These are phyloP conservation scores for Fraxinus sp. DNA, from an alignment of 305 asterid genomes.

Conservation along the genomic window DNA sequence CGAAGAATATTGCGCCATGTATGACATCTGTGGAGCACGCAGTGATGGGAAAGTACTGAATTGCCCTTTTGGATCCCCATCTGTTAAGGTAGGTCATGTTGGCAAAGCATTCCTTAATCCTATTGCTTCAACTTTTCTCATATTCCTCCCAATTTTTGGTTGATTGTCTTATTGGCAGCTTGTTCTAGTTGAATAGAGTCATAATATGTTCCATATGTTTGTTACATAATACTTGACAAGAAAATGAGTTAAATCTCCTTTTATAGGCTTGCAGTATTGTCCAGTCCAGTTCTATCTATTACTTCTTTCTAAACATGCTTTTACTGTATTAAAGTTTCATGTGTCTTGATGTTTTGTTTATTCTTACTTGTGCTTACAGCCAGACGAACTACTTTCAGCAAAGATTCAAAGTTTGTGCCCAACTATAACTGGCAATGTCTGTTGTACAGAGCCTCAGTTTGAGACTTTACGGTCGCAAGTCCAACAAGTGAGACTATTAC, in stretches of 20 bases:
- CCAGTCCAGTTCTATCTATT: neutral
- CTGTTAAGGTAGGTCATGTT: slow-evolving; percentile 60
- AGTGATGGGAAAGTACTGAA: slow-evolving; percentile 84
- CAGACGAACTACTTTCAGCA: slow-evolving; percentile 71
- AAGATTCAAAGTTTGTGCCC: slow-evolving; percentile 98
- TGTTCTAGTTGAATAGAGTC: slow-evolving; percentile 14
- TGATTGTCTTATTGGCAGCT: neutral
- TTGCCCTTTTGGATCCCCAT: slow-evolving; percentile 74
- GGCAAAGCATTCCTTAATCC: neutral
- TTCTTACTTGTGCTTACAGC: slow-evolving; percentile 44
- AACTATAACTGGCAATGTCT: slow-evolving; percentile 84
- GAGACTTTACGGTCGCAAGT: slow-evolving; percentile 83
- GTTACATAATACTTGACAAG: neutral
- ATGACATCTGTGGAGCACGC: slow-evolving; percentile 83
- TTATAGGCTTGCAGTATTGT: neutral
- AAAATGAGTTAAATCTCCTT: neutral
- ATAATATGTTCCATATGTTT: neutral
- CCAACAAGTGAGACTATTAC: slow-evolving; percentile 71
- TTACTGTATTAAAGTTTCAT: neutral
- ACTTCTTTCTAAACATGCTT: neutral
- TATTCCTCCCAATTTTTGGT: neutral
- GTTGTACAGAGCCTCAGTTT: slow-evolving; percentile 90
- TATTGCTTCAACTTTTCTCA: neutral
- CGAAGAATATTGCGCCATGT: slow-evolving; percentile 87
- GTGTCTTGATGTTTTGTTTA: slow-evolving; percentile 4